These are phyloP conservation scores for Cucumis hystrix DNA, from an alignment of 306 rosid species.

Conservation along the genomic window DNA sequence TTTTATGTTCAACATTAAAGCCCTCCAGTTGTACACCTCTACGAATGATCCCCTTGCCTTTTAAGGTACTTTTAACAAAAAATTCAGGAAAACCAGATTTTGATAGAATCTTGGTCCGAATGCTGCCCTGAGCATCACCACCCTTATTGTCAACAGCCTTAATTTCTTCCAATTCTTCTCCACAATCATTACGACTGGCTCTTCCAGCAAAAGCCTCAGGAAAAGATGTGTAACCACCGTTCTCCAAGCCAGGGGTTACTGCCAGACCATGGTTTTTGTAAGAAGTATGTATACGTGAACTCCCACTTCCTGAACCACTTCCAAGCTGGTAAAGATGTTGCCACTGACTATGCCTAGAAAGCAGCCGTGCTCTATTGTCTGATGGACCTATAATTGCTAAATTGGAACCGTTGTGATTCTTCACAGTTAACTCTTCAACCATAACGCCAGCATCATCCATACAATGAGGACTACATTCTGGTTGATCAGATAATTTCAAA, in stretches of 20 bases:
- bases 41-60: constrained; percentile 62
- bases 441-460: constrained; percentile 25
- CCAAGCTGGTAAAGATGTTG: constrained; percentile 51
- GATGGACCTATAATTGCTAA: constrained; percentile 54
- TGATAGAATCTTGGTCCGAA: constrained; percentile 70
- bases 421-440: constrained; percentile 56
- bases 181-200: constrained; percentile 28
- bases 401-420: constrained; percentile 35
- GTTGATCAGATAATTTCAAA: constrained; percentile 28
- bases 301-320: constrained; percentile 51
- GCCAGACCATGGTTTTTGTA: constrained; percentile 34
- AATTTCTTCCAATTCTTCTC: constrained; percentile 35
- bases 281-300: constrained; percentile 24
- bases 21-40: constrained; percentile 35
- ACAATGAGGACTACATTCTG: constrained; percentile 10
- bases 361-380: constrained; percentile 28
- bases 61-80: constrained; percentile 60
- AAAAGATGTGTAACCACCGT: constrained; percentile 29
- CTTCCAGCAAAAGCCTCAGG: constrained; percentile 37
- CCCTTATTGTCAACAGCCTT: constrained; percentile 32
- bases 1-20: constrained; percentile 26
- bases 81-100: constrained; percentile 80
- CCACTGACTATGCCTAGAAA: constrained; percentile 40
- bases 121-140: constrained; percentile 32
- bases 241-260: constrained; percentile 31